phyloP scores from a whole-genome alignment of 352 stramenopile species.

The Peronospora belbahrii region DNA sequence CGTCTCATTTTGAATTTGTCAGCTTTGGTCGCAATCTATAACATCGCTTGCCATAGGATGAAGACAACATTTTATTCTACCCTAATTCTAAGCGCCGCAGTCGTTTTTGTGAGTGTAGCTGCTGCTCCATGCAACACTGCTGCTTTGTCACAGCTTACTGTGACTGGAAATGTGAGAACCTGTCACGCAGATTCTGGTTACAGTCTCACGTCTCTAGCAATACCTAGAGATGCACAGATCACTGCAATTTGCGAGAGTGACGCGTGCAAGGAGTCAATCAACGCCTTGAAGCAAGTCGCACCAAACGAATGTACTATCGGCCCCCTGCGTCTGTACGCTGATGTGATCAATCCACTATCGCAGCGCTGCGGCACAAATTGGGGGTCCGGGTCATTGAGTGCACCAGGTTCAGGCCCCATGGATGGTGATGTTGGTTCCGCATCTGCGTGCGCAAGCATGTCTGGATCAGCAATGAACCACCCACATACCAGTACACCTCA shows the following conservation, averaged over 20 bases:
- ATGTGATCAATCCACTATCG: slow-evolving; percentile 22
- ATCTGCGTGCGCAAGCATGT: not conserved
- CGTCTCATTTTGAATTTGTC: slow-evolving; percentile 15
- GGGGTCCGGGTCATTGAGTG: slow-evolving; percentile 6
- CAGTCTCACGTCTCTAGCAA: slow-evolving; percentile 20
- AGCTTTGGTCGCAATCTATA: not conserved
- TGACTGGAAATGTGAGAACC: slow-evolving; percentile 16
- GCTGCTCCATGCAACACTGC: slow-evolving; percentile 22
- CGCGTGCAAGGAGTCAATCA: slow-evolving; percentile 22
- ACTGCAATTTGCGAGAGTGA: slow-evolving; percentile 25
- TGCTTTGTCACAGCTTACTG: slow-evolving; percentile 21
- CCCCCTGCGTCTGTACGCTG: slow-evolving; percentile 14
- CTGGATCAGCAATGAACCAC: slow-evolving; percentile 5
- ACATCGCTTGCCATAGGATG: no score
- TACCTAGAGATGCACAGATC: slow-evolving; percentile 22
- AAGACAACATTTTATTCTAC: slow-evolving; percentile 3
- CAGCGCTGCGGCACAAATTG: slow-evolving; percentile 8
- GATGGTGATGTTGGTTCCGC: slow-evolving; percentile 10
- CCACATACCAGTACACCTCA: slow-evolving; percentile 8
- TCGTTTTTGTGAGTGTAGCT: not conserved
- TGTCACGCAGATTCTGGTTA: slow-evolving; percentile 30
- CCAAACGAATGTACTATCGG: slow-evolving; percentile 30
- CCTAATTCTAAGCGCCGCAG: slow-evolving; percentile 7
- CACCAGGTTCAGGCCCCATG: slow-evolving; percentile 3
- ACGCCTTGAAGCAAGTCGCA: slow-evolving; percentile 15